Evolutionary conservation across 257 asterid species (phyloP), one percentile per base, ranked within the genome.

Genomic region (Solanum clarkiae): DNA sequence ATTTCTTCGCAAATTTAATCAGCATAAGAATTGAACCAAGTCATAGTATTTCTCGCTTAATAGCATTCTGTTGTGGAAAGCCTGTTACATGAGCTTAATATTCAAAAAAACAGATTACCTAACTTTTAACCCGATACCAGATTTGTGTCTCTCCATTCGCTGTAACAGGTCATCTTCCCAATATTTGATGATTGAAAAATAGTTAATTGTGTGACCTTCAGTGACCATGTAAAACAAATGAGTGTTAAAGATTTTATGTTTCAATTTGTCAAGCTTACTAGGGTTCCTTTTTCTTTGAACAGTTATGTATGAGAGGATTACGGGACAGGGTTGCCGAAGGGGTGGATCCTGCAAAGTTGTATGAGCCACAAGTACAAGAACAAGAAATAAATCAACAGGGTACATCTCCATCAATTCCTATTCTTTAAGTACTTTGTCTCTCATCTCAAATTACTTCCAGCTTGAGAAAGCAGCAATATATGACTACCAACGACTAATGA

Each of bases 271-370:
- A 53, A 79, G 49, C 82, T 79, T 53, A 79, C 49, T 5, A 10
- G 24, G 66, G 36, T 29, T 75, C 53, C 83, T 79, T 79, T 79
- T 79, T 16, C 62, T 80, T 55, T 63, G 70, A 29, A 22, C 86
- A 96, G 99, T 42, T 85, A 17, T 91, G 94, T 81, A 91, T 92
- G 22, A 91, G 88, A 89, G 90, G 90, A 45, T 88, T 96, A 45
- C 93, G 91, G 40, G 98, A 95, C 4, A 93, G 82, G 88, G 87
- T 96, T 87, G 86, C 94, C 5, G 49, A 80, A 84, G 99, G 99
- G 81, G 87, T 83, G 80, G 99, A 96, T 84, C 93, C 93, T 44
- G 83, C 94, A 53, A 91, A 93, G 92, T 90, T 94, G 86, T 90
- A 91, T 54, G 95, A 94, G 86, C 84, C 90, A 80, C 91, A 88